Base-by-base conservation (phyloP, 2,329 filamentous ascomycete species). In the Samsoniella hepiali region DNA sequence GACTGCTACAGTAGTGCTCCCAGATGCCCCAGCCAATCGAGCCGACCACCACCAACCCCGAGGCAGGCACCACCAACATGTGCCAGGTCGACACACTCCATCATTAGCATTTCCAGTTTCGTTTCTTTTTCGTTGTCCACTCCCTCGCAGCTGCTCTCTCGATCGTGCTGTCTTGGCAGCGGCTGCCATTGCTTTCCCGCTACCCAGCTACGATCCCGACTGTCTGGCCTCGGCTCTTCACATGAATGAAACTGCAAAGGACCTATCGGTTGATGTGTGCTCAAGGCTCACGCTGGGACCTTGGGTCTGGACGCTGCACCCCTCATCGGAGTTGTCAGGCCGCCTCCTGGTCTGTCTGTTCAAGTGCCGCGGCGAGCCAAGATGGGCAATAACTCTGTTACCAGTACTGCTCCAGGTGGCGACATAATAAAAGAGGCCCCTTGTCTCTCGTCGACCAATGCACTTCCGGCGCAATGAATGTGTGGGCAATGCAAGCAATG, bases 401-500 rank as follows among this genome's bases (percentile, higher is more conserved):
- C 13, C 31, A 13, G 9, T n/a, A 17, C 32, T 34, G 9, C 32
- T 17, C 9, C 27, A 50, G 13, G 47, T 51, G 17, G 54, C 40
- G 40, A 34, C 1, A 36, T 22, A 22, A 22, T 22, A 34, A 36
- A 27, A 22, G 22, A 27, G 17, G 17, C 2, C 31, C 42, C 55
- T 49, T 17, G 27, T 22, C 17, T 55, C 10, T 29, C 13, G 7
- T 17, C 38, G 53, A 31, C 36, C 53, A 47, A 22, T 58, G 27
- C 54, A 57, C 15, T n/a, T 51, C 29, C 9, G 32, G 17, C 27
- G n/a, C 55, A 32, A 8, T 45, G 22, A 22, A 22, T 22, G 22
- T 22, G 9, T 42, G 40, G 40, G 40, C 40, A 45, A 56, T 56
- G 53, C 53, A 56, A 56, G 53, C 53, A 56, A 56, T 44, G 42